Base-by-base conservation (phyloP, 805 yeast genomes). In the Nakazawaea pomicola region DNA sequence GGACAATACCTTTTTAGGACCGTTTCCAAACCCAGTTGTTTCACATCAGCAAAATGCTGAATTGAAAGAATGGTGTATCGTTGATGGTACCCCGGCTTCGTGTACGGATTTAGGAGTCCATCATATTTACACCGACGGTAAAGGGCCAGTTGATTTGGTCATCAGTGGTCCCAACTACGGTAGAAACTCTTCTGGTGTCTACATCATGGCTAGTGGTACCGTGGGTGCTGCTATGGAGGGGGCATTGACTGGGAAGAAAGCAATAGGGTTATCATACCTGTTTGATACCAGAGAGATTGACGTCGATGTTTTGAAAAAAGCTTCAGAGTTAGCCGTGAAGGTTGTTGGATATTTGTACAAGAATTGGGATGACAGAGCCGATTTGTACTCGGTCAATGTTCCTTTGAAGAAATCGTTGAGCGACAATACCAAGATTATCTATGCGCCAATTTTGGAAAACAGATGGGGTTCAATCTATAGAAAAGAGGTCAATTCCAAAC, bases 191-290 rank as follows among this genome's bases (percentile, higher is more conserved):
- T 78, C 91, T 18, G 88, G 95, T 5, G 75, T 91, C 33, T 93
- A 89, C 60, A 84, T 89, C 41, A 72, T 93, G 52, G 79, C 96
- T 4, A 82, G 95, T 50, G 99, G 99, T 11, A 93, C 99, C 2
- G 82, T 93, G 14, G 99, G 99, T 19, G 98, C 96, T 3, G 93
- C 97, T 1, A 76, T 90, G 88, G 99, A 93, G 63, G 95, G 90
- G 1, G 85, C 83, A 2, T 75, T 90, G 31, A 76, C 72, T 42
- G 82, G 80, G 0, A 76, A 78, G 23, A 80, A 70, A 49, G 67
- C 96, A 4, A 71, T 93, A 47, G 97, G 95, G 2, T 53, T 93
- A 25, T 84, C 95, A 28, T 91, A 78, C 69, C 93, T 95, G n/a
- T 93, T 83, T 55, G 76, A 72, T 40, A 59, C 66, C 20, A 62